Evolutionary conservation across 768 basidiomycete genomes (phyloP).

Genomic region (Lactarius vividus): DNA sequence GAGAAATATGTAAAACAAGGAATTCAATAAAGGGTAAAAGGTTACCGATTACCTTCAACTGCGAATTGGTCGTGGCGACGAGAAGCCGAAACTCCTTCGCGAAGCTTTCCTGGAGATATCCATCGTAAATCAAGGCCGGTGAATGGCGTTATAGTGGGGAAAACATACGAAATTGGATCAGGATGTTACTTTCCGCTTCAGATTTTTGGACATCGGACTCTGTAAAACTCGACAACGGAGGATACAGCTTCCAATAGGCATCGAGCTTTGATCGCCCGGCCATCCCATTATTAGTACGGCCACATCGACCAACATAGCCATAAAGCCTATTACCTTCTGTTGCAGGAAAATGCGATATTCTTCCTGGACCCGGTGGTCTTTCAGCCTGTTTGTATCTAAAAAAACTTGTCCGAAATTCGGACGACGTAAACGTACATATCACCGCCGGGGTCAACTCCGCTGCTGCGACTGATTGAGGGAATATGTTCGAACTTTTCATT

Average conservation of each 20-base stretch:
- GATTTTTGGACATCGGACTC: conserved; percentile 34
- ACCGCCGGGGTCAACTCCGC: conserved; percentile 70
- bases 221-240: conserved; percentile 19
- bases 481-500: conserved; percentile 43
- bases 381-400: conserved; percentile 47
- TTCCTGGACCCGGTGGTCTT: conserved; percentile 56
- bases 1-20: conserved; percentile 4
- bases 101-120: conserved; percentile 58
- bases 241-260: conserved; percentile 43
- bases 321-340: conserved; percentile 53
- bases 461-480: conserved; percentile 72
- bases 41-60: conserved; percentile 48
- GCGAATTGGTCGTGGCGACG: conserved; percentile 59
- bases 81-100: conserved; percentile 68
- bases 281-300: not conserved
- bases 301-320: not conserved
- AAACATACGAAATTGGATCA: conserved; percentile 69
- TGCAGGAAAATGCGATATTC: conserved; percentile 65
- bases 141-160: not conserved
- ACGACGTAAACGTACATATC: conserved; percentile 55
- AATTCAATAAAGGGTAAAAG: not conserved
- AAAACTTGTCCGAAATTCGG: not conserved
- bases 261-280: conserved; percentile 51
- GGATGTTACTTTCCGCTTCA: conserved; percentile 62
- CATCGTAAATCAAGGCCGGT: not conserved